A percentile compares a stretch with the other conserved stretches of the same genome.
Conservation (phyloP, 2,329 filamentous ascomycete genomes). For the Hypoxylon rubiginosum region DNA sequence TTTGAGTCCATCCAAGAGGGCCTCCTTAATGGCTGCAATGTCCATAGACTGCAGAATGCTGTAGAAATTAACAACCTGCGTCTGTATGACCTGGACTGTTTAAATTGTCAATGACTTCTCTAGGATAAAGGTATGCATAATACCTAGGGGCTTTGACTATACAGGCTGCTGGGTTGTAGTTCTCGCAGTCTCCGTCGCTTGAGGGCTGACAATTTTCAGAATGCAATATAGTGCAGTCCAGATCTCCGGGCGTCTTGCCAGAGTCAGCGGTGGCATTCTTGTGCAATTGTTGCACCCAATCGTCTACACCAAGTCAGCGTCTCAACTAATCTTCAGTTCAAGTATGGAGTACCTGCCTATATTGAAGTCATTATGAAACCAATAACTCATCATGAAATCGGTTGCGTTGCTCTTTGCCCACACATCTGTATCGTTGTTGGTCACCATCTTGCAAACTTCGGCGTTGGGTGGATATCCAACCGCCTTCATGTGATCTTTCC, state of each 20-base stretch:
- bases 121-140: not conserved
- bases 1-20: not conserved
- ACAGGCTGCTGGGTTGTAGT: slow-evolving; percentile 22
- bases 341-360: not conserved
- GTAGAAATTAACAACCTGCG: slow-evolving; percentile 5
- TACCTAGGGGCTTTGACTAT: not conserved
- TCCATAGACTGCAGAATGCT: slow-evolving; percentile 16
- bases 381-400: slow-evolving; percentile 4
- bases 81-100: slow-evolving; percentile 12
- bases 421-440: not conserved
- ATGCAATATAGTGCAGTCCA: slow-evolving; percentile 20
- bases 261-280: slow-evolving; percentile 12
- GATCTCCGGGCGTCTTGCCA: slow-evolving; percentile 6
- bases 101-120: not conserved
- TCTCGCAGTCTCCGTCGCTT: slow-evolving; percentile 12
- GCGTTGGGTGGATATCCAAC: slow-evolving; percentile 5
- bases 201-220: slow-evolving; percentile 6
- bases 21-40: slow-evolving; percentile 11
- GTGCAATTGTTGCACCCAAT: slow-evolving; percentile 19
- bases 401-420: slow-evolving; percentile 15
- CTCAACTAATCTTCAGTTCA: not conserved
- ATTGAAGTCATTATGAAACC: not conserved
- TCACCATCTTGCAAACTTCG: slow-evolving; percentile 13
- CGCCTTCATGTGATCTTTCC: slow-evolving; percentile 7
- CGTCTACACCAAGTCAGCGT: slow-evolving; percentile 5